A percentile compares a stretch with the other conserved stretches of the same genome.
Evolutionary conservation across 495 filamentous ascomycete genomes (phyloP).

Genomic region (Daldinia caldariorum): DNA sequence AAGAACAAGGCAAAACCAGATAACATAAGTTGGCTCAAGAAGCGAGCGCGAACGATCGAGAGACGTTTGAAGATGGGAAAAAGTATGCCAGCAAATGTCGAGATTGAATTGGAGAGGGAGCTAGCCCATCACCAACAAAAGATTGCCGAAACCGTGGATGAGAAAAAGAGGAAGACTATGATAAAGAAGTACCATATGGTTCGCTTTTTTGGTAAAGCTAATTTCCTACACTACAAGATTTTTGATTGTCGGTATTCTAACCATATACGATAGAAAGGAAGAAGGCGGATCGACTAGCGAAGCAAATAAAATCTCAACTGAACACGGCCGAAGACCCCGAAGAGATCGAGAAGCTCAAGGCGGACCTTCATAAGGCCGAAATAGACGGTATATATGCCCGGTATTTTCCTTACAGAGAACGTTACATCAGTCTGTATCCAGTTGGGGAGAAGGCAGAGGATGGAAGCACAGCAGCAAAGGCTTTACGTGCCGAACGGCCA

Average conservation of each 20-base stretch:
- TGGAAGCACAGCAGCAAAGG: slow-evolving; percentile 48
- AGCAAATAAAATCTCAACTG: slow-evolving; percentile 68
- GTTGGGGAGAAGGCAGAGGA: slow-evolving; percentile 50
- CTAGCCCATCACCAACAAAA: slow-evolving; percentile 78
- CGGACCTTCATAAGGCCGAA: slow-evolving; percentile 72
- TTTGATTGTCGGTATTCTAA: neutral
- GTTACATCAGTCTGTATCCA: slow-evolving; percentile 81
- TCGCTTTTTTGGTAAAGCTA: slow-evolving; percentile 79
- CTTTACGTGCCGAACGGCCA: slow-evolving; percentile 56
- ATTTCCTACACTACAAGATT: neutral
- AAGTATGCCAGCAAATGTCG: slow-evolving; percentile 75
- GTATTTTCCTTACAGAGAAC: slow-evolving; percentile 80
- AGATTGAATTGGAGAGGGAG: slow-evolving; percentile 82
- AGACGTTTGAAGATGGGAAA: slow-evolving; percentile 68
- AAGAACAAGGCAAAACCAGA: slow-evolving; percentile 41
- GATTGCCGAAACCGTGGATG: slow-evolving; percentile 64
- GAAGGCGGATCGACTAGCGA: slow-evolving; percentile 78
- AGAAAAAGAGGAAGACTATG: slow-evolving; percentile 73
- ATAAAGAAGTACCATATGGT: slow-evolving; percentile 94
- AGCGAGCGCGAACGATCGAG: slow-evolving; percentile 67
- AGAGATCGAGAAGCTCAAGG: slow-evolving; percentile 60
- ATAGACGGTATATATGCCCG: slow-evolving; percentile 88
- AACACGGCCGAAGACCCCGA: slow-evolving; percentile 56
- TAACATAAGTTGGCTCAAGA: slow-evolving; percentile 61
- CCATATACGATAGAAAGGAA: slow-evolving; percentile 72